phyloP scores from a whole-genome alignment of 2,329 filamentous ascomycete species.

The Cucurbitaria berberidis region DNA sequence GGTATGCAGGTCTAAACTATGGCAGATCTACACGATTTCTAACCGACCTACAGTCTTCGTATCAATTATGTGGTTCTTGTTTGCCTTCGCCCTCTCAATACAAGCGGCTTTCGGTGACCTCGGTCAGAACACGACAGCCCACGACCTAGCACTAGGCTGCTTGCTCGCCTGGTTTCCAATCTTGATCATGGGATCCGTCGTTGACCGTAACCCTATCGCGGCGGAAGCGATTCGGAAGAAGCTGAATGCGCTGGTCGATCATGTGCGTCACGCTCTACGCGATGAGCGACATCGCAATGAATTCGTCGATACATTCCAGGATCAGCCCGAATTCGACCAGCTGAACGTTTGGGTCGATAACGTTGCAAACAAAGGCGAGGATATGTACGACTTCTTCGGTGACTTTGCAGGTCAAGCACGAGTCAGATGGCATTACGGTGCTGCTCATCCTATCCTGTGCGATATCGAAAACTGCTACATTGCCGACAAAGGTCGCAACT shows the following conservation, averaged over 20 bases:
- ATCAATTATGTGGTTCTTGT: conserved; percentile 53
- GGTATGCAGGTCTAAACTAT: conserved; percentile 6
- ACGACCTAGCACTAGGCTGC: conserved; percentile 54
- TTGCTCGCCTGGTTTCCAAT: conserved; percentile 56
- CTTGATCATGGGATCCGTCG: conserved; percentile 53
- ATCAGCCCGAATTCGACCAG: conserved; percentile 24
- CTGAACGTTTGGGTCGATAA: conserved; percentile 33
- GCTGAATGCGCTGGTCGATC: conserved; percentile 50
- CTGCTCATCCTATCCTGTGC: conserved; percentile 52
- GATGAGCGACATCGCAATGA: conserved; percentile 32
- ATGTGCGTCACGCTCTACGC: conserved; percentile 41
- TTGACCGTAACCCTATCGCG: conserved; percentile 55
- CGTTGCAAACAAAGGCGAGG: conserved; percentile 26
- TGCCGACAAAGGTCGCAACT: conserved; percentile 47
- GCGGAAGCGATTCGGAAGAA: conserved; percentile 49
- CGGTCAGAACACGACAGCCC: conserved; percentile 51
- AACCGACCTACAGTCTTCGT: conserved; percentile 39
- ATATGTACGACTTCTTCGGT: conserved; percentile 47
- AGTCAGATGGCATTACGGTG: conserved; percentile 49
- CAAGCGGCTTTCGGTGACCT: conserved; percentile 45
- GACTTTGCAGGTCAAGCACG: conserved; percentile 48
- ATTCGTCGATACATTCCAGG: conserved; percentile 39
- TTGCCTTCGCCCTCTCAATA: conserved; percentile 47
- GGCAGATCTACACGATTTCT: neutral
- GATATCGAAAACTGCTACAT: conserved; percentile 52